A percentile compares a stretch with the other conserved stretches of the same genome.
phyloP scores from a whole-genome alignment of 306 rosid genomes.

The Aeschynomene evenia region DNA sequence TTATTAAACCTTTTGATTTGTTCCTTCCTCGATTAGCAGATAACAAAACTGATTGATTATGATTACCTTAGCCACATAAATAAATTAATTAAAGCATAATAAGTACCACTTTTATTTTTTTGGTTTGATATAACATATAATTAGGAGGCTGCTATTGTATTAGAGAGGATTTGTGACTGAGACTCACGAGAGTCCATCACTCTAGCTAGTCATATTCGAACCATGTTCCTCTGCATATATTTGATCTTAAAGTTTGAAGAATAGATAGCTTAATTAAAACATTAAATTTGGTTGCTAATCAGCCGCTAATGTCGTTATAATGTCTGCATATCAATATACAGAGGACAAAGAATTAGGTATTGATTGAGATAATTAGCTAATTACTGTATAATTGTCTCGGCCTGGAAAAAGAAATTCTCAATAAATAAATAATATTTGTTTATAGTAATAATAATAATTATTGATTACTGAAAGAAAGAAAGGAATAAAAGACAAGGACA shows the following conservation, averaged over 20 bases:
- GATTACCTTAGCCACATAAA: conserved; percentile 40
- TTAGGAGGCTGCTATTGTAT: conserved; percentile 13
- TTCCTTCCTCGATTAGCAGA: conserved; percentile 31
- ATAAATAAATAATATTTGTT: neutral
- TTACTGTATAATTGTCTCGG: neutral
- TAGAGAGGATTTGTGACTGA: conserved; percentile 10
- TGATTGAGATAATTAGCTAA: neutral
- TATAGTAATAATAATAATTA: neutral
- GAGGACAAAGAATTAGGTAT: conserved; percentile 18
- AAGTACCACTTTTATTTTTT: neutral
- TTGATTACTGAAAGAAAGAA: neutral
- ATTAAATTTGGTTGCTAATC: conserved; percentile 17
- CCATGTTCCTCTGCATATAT: neutral
- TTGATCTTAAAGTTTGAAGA: neutral
- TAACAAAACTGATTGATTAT: conserved; percentile 31
- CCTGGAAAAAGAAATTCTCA: neutral
- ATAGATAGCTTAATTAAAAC: conserved; percentile 1
- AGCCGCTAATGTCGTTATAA: conserved; percentile 24
- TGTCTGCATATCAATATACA: conserved; percentile 14
- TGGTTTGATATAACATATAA: conserved; percentile 1
- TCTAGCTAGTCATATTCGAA: neutral
- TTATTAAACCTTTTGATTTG: conserved; percentile 37
- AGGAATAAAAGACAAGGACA: conserved; percentile 7
- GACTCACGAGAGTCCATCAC: neutral
- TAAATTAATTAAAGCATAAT: conserved; percentile 8